phyloP scores from a whole-genome alignment of 208 protist species.

The Borovskyia barvae region DNA sequence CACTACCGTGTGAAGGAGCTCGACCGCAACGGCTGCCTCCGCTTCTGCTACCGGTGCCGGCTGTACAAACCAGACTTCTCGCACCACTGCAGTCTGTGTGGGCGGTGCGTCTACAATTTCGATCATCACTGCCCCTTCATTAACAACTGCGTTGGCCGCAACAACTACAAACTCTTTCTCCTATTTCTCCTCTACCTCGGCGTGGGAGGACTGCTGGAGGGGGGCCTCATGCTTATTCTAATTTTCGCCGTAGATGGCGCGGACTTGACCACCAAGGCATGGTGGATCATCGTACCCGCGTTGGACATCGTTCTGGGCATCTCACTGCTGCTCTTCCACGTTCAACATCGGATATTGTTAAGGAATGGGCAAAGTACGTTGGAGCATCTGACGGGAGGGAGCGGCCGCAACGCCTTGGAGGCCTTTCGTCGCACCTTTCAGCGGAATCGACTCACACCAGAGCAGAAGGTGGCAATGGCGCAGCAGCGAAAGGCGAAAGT shows the following conservation, averaged over 20 bases:
- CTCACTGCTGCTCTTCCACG: conserved; percentile 28
- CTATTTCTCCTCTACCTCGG: conserved; percentile 65
- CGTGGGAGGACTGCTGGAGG: conserved; percentile 22
- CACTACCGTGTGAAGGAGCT: conserved; percentile 35
- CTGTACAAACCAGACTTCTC: conserved; percentile 77
- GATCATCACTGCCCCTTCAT: conserved; percentile 93
- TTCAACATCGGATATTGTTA: conserved; percentile 33
- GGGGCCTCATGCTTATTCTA: conserved; percentile 27
- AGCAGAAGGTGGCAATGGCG: conserved; percentile 14
- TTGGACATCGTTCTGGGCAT: conserved; percentile 26
- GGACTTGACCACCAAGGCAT: conserved; percentile 6
- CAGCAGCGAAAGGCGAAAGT: conserved; percentile 14
- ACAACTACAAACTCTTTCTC: conserved; percentile 88
- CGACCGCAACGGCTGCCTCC: conserved; percentile 30
- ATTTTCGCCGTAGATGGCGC: conserved; percentile 41
- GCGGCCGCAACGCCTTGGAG: background rate
- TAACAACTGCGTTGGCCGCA: conserved; percentile 89
- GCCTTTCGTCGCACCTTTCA: background rate
- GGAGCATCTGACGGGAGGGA: conserved; percentile 28
- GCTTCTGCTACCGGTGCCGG: conserved; percentile 63
- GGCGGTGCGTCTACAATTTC: conserved; percentile 74
- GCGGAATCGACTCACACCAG: background rate
- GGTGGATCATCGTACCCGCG: conserved; percentile 30
- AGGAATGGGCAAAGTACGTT: conserved; percentile 44
- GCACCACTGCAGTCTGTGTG: conserved; percentile 85